Percentiles rank a stretch among this genome's conserved stretches.
These are phyloP conservation scores for Hirschfeldia incana DNA, from an alignment of 345 rosid species.

Conservation along the genomic window DNA sequence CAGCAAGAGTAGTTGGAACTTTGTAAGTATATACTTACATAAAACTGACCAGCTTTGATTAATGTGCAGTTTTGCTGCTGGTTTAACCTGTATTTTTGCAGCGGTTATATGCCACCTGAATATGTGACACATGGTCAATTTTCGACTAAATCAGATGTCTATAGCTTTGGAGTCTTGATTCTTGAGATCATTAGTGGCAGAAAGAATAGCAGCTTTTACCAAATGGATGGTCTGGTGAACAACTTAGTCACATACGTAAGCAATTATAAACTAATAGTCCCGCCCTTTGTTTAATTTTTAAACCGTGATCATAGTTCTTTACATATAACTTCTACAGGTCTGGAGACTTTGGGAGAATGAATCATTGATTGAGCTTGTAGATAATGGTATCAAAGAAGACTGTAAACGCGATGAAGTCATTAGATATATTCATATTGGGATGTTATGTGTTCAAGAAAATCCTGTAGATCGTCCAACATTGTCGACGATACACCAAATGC, in stretches of 20 bases:
- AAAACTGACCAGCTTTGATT: background rate
- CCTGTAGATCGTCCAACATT: background rate
- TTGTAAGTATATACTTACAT: background rate
- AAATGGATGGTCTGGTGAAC: background rate
- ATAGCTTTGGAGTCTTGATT: conserved; percentile 7
- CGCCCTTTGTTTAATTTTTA: background rate
- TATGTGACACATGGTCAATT: background rate
- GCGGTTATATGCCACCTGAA: conserved; percentile 4
- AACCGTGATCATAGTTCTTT: background rate
- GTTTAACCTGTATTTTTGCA: background rate
- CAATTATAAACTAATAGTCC: background rate
- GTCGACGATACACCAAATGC: background rate
- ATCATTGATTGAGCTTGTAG: conserved; percentile 4
- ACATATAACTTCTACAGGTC: background rate
- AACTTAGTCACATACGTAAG: conserved; percentile 9
- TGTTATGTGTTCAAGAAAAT: conserved; percentile 3
- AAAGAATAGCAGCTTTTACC: conserved; percentile 6
- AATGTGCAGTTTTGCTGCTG: background rate
- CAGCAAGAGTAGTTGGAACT: background rate
- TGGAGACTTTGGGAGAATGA: background rate
- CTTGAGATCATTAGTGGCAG: conserved; percentile 2
- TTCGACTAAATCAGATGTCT: background rate
- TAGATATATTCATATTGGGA: background rate
- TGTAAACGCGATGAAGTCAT: background rate
- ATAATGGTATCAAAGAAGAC: background rate